A percentile compares a stretch with the other conserved stretches of the same genome.
These are phyloP conservation scores for Aspergillus pseudoviridinutans DNA, from an alignment of 2,329 filamentous ascomycete species.

Conservation along the genomic window DNA sequence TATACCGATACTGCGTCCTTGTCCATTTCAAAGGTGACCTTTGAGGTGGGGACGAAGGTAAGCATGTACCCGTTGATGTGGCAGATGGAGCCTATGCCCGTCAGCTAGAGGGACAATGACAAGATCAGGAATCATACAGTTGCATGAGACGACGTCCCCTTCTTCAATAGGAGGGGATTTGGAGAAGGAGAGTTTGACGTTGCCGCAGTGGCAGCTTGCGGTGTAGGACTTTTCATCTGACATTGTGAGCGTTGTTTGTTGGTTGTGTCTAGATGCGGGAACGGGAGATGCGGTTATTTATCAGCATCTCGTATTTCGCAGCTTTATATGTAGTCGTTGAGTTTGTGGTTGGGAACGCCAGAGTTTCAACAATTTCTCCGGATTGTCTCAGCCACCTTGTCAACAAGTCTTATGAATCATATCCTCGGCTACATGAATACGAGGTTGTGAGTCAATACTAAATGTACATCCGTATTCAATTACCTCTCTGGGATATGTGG, in stretches of 20 bases:
- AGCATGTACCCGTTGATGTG: constrained; percentile 27
- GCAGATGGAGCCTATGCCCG: constrained; percentile 26
- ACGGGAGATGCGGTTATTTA: neutral
- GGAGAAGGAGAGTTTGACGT: constrained; percentile 17
- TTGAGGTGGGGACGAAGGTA: constrained; percentile 20
- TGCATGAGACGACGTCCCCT: constrained; percentile 14
- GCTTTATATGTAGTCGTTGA: neutral
- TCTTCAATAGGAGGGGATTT: constrained; percentile 14
- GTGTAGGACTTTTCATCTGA: constrained; percentile 1
- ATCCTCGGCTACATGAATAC: neutral
- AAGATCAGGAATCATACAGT: constrained; percentile 10
- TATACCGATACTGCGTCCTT: constrained; percentile 20
- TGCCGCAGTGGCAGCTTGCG: constrained; percentile 20
- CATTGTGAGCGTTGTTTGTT: neutral
- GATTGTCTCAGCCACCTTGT: neutral
- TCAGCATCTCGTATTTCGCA: neutral
- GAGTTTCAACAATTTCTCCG: neutral
- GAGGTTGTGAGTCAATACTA: neutral
- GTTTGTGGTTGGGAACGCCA: neutral
- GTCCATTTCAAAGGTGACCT: constrained; percentile 18
- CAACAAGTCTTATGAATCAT: neutral
- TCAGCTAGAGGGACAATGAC: no score
- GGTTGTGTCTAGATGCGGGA: neutral
- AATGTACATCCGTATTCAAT: neutral
- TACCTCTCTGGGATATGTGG: neutral